Base-by-base conservation (phyloP, 345 rosid species). In the Erucastrum elatum region DNA sequence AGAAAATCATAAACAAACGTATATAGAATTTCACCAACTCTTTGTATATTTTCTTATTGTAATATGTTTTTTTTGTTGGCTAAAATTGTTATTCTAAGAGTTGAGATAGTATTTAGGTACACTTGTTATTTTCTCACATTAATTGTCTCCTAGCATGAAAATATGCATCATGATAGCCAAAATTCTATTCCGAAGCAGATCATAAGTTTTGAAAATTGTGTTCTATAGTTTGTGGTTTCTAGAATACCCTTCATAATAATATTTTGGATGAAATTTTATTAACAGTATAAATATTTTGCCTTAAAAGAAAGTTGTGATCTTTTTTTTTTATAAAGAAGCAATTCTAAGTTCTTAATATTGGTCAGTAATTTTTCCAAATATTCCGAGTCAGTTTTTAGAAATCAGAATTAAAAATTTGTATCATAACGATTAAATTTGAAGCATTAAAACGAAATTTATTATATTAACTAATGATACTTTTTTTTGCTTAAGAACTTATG, bases 21-120 rank as follows among this genome's bases (percentile, higher is more conserved):
- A 37, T 17, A 31, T 65, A 37, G 66, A 25, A 35, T 1, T 6
- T 27, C 29, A 61, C 68, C 60, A 44, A 44, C 12, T 44, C n/a
- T 46, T 26, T 39, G 60, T 46, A 62, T 62, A 17, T 62, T 7
- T 37, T 44, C 51, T 44, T 11, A 44, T 44, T 44, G n/a, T 44
- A 44, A 11, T 10, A 44, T 10, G 10, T 2, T 37, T 37, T 11
- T 11, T 44, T 11, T 44, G 11, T 44, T 44, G n/a, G 51, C 13
- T 10, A 44, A 44, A 44, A 44, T 31, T 73, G 13, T 63, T 63
- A 31, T 29, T 62, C 21, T 17, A 61, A 29, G 21, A 39, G 58
- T 27, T 60, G 16, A 26, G 56, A 71, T 39, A 62, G 66, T 64
- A 64, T 46, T 63, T 73, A 8, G n/a, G 76, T 27, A 72, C 15